Conservation (phyloP, 2,329 filamentous ascomycete genomes). For the Acrodontium crateriforme region DNA sequence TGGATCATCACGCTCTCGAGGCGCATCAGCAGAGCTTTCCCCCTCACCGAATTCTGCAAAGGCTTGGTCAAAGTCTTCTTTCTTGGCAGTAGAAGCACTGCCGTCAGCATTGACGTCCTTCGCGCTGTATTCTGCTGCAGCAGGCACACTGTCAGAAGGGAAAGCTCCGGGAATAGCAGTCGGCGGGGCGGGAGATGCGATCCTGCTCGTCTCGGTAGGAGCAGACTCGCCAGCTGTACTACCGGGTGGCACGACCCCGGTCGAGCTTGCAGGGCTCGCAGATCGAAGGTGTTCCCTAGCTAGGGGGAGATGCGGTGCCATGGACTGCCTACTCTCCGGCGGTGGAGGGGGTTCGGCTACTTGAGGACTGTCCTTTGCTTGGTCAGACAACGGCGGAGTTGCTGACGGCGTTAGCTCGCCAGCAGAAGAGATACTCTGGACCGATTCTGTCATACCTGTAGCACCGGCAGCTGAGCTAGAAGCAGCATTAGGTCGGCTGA, state of each 20-base stretch:
- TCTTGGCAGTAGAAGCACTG: constrained; percentile 30
- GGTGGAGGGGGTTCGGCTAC: constrained; percentile 49
- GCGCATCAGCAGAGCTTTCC: constrained; percentile 14
- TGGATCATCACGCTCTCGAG: constrained; percentile 13
- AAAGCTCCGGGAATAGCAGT: constrained; percentile 36
- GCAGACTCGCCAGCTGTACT: constrained; percentile 16
- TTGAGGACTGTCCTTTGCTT: constrained; percentile 39
- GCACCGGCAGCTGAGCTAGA: constrained; percentile 5
- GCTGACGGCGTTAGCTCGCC: constrained; percentile 42
- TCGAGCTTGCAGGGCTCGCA: constrained; percentile 44
- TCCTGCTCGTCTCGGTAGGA: constrained; percentile 1
- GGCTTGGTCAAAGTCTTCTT: constrained; percentile 73
- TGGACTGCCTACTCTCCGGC: constrained; percentile 63
- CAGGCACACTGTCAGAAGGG: constrained; percentile 22
- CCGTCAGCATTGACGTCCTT: constrained; percentile 33
- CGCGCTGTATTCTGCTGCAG: constrained; percentile 33
- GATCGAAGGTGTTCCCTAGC: constrained; percentile 31
- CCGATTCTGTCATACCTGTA: constrained; percentile 14
- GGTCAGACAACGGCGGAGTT: constrained; percentile 43
- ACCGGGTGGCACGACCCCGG: constrained; percentile 18
- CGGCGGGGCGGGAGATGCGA: background rate
- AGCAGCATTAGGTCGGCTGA: constrained; percentile 11
- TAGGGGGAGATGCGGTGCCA: constrained; percentile 62
- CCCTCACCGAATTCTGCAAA: constrained; percentile 56
- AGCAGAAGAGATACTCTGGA: constrained; percentile 14